Percentiles rank a stretch among this genome's conserved stretches.
phyloP scores from a whole-genome alignment of 2,329 filamentous ascomycete genomes.

The Salinomyces thailandicus region DNA sequence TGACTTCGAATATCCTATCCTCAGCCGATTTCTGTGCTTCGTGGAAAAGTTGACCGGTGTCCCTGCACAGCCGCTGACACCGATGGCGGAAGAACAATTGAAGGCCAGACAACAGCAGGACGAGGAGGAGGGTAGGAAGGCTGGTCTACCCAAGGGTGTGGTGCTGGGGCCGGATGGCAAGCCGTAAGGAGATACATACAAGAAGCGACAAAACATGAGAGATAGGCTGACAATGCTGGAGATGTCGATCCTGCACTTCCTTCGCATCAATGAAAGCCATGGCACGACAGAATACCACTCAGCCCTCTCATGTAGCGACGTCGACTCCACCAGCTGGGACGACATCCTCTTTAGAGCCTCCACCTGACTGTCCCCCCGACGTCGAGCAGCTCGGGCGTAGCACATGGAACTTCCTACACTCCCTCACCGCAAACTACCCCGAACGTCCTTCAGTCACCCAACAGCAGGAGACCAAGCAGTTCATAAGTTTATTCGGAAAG shows the following conservation, averaged over 20 bases:
- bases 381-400: slow-evolving; percentile 77
- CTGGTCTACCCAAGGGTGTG: slow-evolving; percentile 58
- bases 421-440: slow-evolving; percentile 81
- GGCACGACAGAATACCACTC: slow-evolving; percentile 12
- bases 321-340: slow-evolving; percentile 19
- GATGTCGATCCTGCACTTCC: slow-evolving; percentile 62
- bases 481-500: slow-evolving; percentile 70
- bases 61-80: slow-evolving; percentile 27
- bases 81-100: slow-evolving; percentile 18
- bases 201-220: background rate
- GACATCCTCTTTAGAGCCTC: slow-evolving; percentile 22
- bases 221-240: slow-evolving; percentile 32
- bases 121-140: slow-evolving; percentile 28
- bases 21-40: slow-evolving; percentile 28
- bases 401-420: slow-evolving; percentile 89
- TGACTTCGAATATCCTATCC: slow-evolving; percentile 27
- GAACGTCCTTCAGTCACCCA: slow-evolving; percentile 54
- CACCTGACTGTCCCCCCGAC: slow-evolving; percentile 74
- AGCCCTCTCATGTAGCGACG: slow-evolving; percentile 19
- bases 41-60: slow-evolving; percentile 29
- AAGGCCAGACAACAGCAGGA: slow-evolving; percentile 17
- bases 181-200: slow-evolving; percentile 48
- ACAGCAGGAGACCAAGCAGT: slow-evolving; percentile 65
- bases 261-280: slow-evolving; percentile 41
- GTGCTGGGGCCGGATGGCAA: slow-evolving; percentile 73